Percentiles rank a stretch among this genome's conserved stretches.
Conservation (phyloP, 345 rosid species). For the Populus euphratica region DNA sequence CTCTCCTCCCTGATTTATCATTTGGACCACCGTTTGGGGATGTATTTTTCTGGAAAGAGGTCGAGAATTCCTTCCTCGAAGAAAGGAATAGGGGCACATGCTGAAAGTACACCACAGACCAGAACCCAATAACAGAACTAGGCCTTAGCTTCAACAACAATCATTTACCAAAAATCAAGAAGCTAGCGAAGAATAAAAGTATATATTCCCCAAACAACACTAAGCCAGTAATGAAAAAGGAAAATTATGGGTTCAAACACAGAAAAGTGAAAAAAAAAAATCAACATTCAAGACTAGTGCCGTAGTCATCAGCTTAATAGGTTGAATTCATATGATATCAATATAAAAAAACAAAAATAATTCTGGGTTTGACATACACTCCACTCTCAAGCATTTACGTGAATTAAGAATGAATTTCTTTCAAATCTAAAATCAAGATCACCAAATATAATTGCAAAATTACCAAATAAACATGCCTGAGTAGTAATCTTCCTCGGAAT, state of each 20-base stretch:
- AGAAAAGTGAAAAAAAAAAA: background rate
- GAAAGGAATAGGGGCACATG: constrained; percentile 37
- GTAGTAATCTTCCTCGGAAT: constrained; percentile 40
- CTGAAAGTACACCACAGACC: constrained; percentile 26
- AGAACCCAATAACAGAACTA: background rate
- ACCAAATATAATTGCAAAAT: background rate
- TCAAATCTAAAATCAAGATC: background rate
- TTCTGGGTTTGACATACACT: background rate
- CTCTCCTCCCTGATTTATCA: constrained; percentile 30
- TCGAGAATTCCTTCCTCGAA: constrained; percentile 47
- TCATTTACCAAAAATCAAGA: background rate
- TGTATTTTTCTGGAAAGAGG: constrained; percentile 43
- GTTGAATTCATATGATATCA: background rate
- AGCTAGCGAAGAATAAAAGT: background rate
- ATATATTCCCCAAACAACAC: background rate
- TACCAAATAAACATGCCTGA: constrained; percentile 37
- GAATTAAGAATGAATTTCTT: background rate
- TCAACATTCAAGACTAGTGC: background rate
- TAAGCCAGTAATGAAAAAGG: background rate
- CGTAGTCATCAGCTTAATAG: background rate
- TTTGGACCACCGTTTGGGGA: constrained; percentile 39
- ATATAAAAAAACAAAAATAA: background rate
- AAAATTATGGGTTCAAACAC: background rate
- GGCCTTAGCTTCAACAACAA: background rate
- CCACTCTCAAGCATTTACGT: background rate